A percentile compares a stretch with the other conserved stretches of the same genome.
phyloP scores from a whole-genome alignment of 805 yeast genomes.

The Metschnikowia cerradonensis region DNA sequence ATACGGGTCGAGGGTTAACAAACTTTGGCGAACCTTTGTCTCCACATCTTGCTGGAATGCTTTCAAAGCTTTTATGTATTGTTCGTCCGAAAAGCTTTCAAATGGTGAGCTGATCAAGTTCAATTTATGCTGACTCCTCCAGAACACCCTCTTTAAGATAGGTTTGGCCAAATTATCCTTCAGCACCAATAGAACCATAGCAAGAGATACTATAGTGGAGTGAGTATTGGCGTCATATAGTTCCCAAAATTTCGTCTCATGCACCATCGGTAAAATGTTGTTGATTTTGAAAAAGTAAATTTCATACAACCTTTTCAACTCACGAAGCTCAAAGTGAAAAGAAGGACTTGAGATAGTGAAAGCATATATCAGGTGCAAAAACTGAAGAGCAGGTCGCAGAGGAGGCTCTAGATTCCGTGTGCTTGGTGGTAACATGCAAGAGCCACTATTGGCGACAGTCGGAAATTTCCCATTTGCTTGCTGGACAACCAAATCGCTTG shows the following conservation, averaged over 20 bases:
- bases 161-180: constrained; percentile 27
- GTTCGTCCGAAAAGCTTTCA: not conserved
- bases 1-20: constrained; percentile 25
- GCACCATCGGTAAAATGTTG: constrained; percentile 30
- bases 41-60: constrained; percentile 25
- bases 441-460: not conserved
- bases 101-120: not conserved
- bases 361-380: constrained; percentile 33
- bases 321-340: constrained; percentile 19
- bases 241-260: constrained; percentile 27
- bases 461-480: not conserved
- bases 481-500: not conserved
- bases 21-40: constrained; percentile 30
- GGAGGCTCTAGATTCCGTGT: not conserved
- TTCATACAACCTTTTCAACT: constrained; percentile 21
- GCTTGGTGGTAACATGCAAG: not conserved
- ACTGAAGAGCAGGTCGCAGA: constrained; percentile 16
- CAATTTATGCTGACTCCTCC: constrained; percentile 7
- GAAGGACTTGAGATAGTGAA: constrained; percentile 31
- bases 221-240: constrained; percentile 19
- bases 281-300: constrained; percentile 31
- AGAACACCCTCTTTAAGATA: constrained; percentile 21
- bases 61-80: constrained; percentile 12
- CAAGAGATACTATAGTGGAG: constrained; percentile 22
- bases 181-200: constrained; percentile 26